A percentile compares a stretch with the other conserved stretches of the same genome.
These are phyloP conservation scores for Neolentinus lepideus DNA, from an alignment of 1,284 basidiomycete genomes.

Conservation along the genomic window DNA sequence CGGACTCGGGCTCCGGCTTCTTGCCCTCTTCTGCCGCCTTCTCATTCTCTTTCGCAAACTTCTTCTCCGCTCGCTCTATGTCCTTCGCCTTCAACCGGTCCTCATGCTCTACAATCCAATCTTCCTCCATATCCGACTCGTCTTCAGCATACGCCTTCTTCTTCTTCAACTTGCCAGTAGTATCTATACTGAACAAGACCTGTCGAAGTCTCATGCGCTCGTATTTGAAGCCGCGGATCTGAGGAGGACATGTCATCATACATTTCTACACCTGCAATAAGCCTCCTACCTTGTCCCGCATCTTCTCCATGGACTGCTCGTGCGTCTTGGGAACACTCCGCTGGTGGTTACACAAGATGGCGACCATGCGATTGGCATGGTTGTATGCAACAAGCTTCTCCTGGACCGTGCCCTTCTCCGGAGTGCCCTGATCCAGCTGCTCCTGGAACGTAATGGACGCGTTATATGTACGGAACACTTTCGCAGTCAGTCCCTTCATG, in stretches of 20 bases:
- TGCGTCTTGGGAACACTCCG: conserved; percentile 87
- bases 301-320: conserved; percentile 87
- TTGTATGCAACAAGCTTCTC: conserved; percentile 96
- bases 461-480: conserved; percentile 99
- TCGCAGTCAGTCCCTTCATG: conserved; percentile 95
- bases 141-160: conserved; percentile 71
- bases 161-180: conserved; percentile 65
- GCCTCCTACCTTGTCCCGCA: conserved; percentile 72
- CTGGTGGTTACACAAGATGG: conserved; percentile 98
- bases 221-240: conserved; percentile 82
- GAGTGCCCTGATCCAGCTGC: conserved; percentile 73
- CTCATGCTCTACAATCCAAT: conserved; percentile 83
- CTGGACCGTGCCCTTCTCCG: conserved; percentile 68
- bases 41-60: conserved; percentile 84
- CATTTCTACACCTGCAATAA: background rate
- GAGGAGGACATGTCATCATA: conserved; percentile 8
- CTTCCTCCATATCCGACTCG: conserved; percentile 92
- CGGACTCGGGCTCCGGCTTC: conserved; percentile 48
- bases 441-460: conserved; percentile 92
- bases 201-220: conserved; percentile 90
- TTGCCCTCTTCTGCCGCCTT: conserved; percentile 73
- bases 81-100: conserved; percentile 74
- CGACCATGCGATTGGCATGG: conserved; percentile 91
- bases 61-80: conserved; percentile 82
- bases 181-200: conserved; percentile 66